Base-by-base conservation (phyloP, 805 yeast species). In the Hanseniaspora meyeri region DNA sequence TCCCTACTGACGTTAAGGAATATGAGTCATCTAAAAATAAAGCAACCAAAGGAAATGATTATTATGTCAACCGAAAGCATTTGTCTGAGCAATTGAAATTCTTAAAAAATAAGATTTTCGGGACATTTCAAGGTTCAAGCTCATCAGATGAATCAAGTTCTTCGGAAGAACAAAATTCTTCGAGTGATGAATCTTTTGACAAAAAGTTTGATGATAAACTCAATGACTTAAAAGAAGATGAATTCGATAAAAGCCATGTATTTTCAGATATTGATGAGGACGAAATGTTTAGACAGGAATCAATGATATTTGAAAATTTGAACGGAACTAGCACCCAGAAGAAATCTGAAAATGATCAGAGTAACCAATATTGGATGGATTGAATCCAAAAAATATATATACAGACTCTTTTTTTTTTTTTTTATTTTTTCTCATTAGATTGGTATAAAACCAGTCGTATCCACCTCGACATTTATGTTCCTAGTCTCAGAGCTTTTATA, bases 371-470 rank as follows among this genome's bases (percentile, higher is more conserved):
- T 16, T 51, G 47, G 37, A 39, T 51, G 55, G 43, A 51, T 17
- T 43, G 32, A 34, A 31, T 2, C 14, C 9, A 43, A 24, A 24
- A 5, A 24, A 24, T 4, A 24, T 24, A 24, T 24, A 24, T 24
- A 24, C 27, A 24, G 27, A 24, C 5, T 5, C 27, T 4, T 24
- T 24, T 3, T 24, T 24, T 24, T 16, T 27, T 36, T 27, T 19
- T 36, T 29, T 37, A 16, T 38, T 14, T 24, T 20, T 27, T 10
- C 4, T 2, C 11, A 12, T 43, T 27, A 43, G 11, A 51, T 31
- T 7, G 56, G 56, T 27, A 52, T 45, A 27, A 52, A 52, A 8
- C 56, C 56, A 16, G 40, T 11, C 3, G 50, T 45, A 46, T 46
- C 50, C 5, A 52, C 8, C 24, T 45, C 42, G 16, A 52, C 19